These are phyloP conservation scores for Clarkia xantiana DNA, from an alignment of 345 rosid genomes.

Conservation along the genomic window DNA sequence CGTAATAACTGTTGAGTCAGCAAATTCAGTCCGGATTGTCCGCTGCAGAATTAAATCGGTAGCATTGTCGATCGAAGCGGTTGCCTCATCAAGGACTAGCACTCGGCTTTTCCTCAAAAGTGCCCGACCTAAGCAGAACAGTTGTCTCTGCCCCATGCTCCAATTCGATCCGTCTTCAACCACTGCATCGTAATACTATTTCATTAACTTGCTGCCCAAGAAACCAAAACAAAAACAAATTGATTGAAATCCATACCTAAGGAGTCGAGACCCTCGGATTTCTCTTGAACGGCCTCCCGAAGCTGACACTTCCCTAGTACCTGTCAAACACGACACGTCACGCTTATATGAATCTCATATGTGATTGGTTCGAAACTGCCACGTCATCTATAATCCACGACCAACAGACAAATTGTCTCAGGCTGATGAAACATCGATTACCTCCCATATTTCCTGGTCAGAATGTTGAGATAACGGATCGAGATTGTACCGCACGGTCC, in stretches of 20 bases:
- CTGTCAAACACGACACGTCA: slow-evolving; percentile 17
- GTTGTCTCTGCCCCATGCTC: slow-evolving; percentile 95
- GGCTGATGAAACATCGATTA: slow-evolving; percentile 9
- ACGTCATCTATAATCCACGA: too few species aligned
- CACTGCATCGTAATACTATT: slow-evolving; percentile 21
- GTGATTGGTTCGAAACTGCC: neutral
- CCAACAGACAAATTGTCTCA: neutral
- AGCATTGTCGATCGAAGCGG: too few species aligned
- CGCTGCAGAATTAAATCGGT: slow-evolving; percentile 77
- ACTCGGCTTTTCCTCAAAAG: slow-evolving; percentile 73
- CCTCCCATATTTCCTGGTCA: slow-evolving; percentile 94
- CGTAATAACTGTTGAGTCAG: slow-evolving; percentile 74
- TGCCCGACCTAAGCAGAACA: slow-evolving; percentile 83
- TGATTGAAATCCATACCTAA: slow-evolving; percentile 30
- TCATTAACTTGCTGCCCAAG: neutral
- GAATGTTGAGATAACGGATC: slow-evolving; percentile 64
- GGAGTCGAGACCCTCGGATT: slow-evolving; percentile 58
- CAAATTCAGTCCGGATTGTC: slow-evolving; percentile 62
- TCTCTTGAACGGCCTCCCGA: slow-evolving; percentile 59
- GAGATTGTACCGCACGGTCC: slow-evolving; percentile 82
- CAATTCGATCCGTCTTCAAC: slow-evolving; percentile 87
- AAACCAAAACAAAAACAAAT: neutral
- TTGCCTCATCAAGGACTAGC: slow-evolving; percentile 86
- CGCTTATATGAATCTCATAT: neutral
- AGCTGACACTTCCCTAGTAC: slow-evolving; percentile 85